phyloP scores from a whole-genome alignment of 331 rosid species.

The Telfairia occidentalis region DNA sequence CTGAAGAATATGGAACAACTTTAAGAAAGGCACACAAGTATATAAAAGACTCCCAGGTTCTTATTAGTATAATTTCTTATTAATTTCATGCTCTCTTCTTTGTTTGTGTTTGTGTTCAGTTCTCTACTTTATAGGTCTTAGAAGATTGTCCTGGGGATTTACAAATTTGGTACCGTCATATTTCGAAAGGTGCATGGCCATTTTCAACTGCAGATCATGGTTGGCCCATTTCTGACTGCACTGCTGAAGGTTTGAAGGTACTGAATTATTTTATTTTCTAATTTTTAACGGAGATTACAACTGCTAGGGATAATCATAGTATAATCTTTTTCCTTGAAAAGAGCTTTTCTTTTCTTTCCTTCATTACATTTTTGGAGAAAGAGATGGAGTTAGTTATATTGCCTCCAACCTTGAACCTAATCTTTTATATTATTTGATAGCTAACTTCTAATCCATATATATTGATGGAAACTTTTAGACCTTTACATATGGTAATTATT shows the following conservation, averaged over 20 bases:
- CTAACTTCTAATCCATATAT: not conserved
- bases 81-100: not conserved
- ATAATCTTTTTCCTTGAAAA: not conserved
- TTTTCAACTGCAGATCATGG: constrained; percentile 33
- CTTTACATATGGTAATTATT: not conserved
- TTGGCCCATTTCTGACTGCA: constrained; percentile 34
- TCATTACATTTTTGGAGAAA: not conserved
- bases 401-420: not conserved
- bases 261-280: not conserved
- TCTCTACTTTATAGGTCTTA: constrained; percentile 6
- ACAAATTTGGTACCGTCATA: constrained; percentile 15
- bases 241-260: constrained; percentile 31
- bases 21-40: constrained; percentile 16
- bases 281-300: not conserved
- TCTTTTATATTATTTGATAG: not conserved
- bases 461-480: not conserved
- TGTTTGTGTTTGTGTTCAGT: not conserved
- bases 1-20: constrained; percentile 13
- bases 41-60: constrained; percentile 20
- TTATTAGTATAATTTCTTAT: not conserved
- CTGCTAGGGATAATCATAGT: not conserved
- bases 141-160: constrained; percentile 21
- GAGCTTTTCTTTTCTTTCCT: not conserved
- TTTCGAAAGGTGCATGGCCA: constrained; percentile 28
- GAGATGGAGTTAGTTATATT: not conserved